These are phyloP conservation scores for Schrenkiella parvula DNA, from an alignment of 345 rosid species.

Conservation along the genomic window DNA sequence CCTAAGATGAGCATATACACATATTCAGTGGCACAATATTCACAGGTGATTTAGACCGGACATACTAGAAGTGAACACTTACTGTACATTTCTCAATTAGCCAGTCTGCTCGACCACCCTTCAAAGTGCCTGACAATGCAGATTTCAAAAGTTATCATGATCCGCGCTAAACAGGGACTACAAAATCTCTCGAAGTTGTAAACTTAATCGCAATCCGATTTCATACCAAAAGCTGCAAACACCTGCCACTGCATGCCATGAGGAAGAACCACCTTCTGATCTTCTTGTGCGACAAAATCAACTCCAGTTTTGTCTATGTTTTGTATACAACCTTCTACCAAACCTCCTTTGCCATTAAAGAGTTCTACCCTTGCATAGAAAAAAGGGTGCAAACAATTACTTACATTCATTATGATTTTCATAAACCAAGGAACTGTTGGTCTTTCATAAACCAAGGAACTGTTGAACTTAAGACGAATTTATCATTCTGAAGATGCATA, in stretches of 20 bases:
- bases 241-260: conserved; percentile 67
- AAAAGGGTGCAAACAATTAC: conserved; percentile 10
- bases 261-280: conserved; percentile 47
- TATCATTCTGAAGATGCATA: conserved; percentile 13
- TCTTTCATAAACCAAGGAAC: neutral
- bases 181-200: neutral
- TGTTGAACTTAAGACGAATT: neutral
- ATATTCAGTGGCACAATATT: neutral
- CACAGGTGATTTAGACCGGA: neutral
- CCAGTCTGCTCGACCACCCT: conserved; percentile 98
- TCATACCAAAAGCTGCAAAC: conserved; percentile 85
- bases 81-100: conserved; percentile 93
- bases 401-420: neutral
- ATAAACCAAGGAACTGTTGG: neutral
- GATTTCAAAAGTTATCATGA: neutral
- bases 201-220: neutral
- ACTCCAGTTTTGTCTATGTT: conserved; percentile 54
- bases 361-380: conserved; percentile 74
- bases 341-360: conserved; percentile 86
- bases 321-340: conserved; percentile 63
- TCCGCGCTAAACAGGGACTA: neutral
- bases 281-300: conserved; percentile 66
- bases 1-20: conserved; percentile 36
- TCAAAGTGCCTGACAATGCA: conserved; percentile 59
- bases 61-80: conserved; percentile 27